Base-by-base conservation (phyloP, 352 stramenopile species). In the Phytophthora meadii region DNA sequence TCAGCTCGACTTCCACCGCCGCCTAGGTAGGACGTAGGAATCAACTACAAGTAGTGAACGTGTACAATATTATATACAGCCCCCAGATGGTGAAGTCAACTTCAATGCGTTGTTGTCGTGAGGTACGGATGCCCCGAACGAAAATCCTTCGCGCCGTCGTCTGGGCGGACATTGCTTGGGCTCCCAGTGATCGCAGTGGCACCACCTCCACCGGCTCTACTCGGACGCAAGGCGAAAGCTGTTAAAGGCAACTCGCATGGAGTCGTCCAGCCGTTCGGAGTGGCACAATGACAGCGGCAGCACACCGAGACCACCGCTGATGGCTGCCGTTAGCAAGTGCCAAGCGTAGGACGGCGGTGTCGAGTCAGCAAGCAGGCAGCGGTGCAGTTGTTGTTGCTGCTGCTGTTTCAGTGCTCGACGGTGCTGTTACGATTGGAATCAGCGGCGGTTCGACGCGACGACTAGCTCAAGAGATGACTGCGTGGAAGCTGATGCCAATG, bases 391-490 rank as follows among this genome's bases (percentile, higher is more conserved):
- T 22, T 22, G 22, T 36, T 34, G 48, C 14, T 15, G n/a, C 34
- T 12, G 46, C 9, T 25, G 37, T 65, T 65, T 54, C 57, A 54
- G 37, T 60, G 40, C 39, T 41, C 48, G 39, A 40, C 41, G 44
- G 6, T 10, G 46, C 30, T 56, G 44, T 54, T 63, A 54, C 54
- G 27, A 47, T 46, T 28, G 28, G 51, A 14, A 45, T 57, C 34
- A 47, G 32, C 46, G 46, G 46, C 53, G 53, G 17, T 54, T 63
- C 60, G 42, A 62, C 36, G 30, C 54, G 34, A 70, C 60, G 52
- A 68, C 51, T 55, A 67, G 50, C 22, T 54, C 14, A 66, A 59
- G 30, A 19, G 54, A 52, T 61, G 58, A 66, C 50, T 61, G 50
- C 40, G 8, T 27, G 7, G 12, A 22, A 32, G 48, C 32, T 28